Percentiles rank a stretch among this genome's conserved stretches.
These are phyloP conservation scores for Suillus brevipes DNA, from an alignment of 768 basidiomycete genomes.

Conservation along the genomic window DNA sequence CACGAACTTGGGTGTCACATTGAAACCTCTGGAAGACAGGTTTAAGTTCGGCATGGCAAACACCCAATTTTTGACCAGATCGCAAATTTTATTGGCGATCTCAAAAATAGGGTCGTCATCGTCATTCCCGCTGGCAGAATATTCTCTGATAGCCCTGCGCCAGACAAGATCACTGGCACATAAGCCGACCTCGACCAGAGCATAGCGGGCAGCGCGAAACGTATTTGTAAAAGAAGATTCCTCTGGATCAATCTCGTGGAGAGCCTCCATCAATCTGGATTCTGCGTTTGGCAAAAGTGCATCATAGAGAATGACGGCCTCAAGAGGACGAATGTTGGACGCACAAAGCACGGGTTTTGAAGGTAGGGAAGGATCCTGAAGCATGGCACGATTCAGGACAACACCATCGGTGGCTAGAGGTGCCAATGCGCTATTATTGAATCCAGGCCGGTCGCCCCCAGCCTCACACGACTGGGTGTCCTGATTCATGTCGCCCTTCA, in stretches of 20 bases:
- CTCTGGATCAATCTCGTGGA: slow-evolving; percentile 46
- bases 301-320: slow-evolving; percentile 59
- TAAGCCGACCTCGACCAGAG: slow-evolving; percentile 56
- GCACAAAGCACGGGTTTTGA: slow-evolving; percentile 32
- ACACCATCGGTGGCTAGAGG: slow-evolving; percentile 15
- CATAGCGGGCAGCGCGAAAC: slow-evolving; percentile 48
- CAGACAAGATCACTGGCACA: slow-evolving; percentile 74
- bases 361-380: slow-evolving; percentile 13
- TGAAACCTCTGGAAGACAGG: slow-evolving; percentile 55
- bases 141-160: slow-evolving; percentile 52
- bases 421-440: slow-evolving; percentile 20
- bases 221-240: slow-evolving; percentile 40
- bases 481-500: slow-evolving; percentile 16
- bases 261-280: slow-evolving; percentile 45
- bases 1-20: slow-evolving; percentile 68
- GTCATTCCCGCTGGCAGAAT: slow-evolving; percentile 35
- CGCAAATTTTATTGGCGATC: slow-evolving; percentile 29
- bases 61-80: slow-evolving; percentile 57
- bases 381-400: slow-evolving; percentile 8
- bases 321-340: slow-evolving; percentile 43
- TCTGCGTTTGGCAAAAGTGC: slow-evolving; percentile 32
- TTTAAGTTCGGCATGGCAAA: slow-evolving; percentile 67
- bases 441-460: slow-evolving; percentile 26
- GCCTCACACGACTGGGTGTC: slow-evolving; percentile 31
- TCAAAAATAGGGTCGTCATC: slow-evolving; percentile 32